phyloP scores from a whole-genome alignment of 345 rosid genomes.

The Draba incana region DNA sequence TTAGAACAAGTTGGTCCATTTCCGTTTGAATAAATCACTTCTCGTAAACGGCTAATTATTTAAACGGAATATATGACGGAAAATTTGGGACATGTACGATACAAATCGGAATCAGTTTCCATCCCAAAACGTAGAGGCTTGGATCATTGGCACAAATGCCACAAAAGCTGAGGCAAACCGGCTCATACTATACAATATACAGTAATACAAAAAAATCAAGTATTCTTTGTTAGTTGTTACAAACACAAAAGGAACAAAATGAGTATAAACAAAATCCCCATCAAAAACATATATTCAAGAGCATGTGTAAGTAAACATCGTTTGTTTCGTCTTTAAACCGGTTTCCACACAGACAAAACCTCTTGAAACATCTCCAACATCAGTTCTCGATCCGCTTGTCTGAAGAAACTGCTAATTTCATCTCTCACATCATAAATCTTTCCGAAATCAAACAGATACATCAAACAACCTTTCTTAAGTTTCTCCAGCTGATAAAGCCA shows the following conservation, averaged over 20 bases:
- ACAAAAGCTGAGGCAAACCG: not conserved
- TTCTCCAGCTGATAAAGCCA: conserved; percentile 88
- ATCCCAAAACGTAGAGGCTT: too few relatives aligned
- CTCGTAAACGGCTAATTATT: too few relatives aligned
- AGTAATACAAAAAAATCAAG: conserved; percentile 7
- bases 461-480: conserved; percentile 84
- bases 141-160: not conserved
- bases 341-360: conserved; percentile 82
- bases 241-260: not conserved
- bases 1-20: too few relatives aligned
- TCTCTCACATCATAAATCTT: conserved; percentile 85
- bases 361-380: conserved; percentile 93
- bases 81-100: too few relatives aligned
- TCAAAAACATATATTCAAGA: not conserved
- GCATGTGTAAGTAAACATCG: not conserved
- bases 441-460: conserved; percentile 84
- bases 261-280: conserved; percentile 22
- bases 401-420: conserved; percentile 71
- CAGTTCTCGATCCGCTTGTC: conserved; percentile 79
- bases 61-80: too few relatives aligned
- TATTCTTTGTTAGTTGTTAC: conserved; percentile 13
- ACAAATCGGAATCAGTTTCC: too few relatives aligned
- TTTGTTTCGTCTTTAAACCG: conserved; percentile 34
- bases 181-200: not conserved
- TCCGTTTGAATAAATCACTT: too few relatives aligned